These are phyloP conservation scores for Hyphopichia khmerensis DNA, from an alignment of 1,139 yeast genomes.

Conservation along the genomic window DNA sequence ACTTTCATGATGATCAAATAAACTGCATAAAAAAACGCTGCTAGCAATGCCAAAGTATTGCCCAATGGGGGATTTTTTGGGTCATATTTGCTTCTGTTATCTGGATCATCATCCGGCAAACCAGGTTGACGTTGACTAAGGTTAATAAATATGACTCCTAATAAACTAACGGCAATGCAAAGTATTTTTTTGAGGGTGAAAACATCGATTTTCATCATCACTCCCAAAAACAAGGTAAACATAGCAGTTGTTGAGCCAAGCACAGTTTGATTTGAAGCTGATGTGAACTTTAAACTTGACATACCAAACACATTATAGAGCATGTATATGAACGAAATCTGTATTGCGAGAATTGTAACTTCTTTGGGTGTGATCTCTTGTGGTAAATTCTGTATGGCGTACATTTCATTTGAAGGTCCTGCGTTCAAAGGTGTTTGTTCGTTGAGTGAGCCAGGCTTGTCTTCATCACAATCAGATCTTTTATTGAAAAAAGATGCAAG, in stretches of 20 bases:
- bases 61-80: conserved; percentile 47
- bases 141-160: conserved; percentile 51
- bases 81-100: conserved; percentile 19
- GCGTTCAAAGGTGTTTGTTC: conserved; percentile 1
- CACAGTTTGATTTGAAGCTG: conserved; percentile 55
- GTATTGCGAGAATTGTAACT: conserved; percentile 33
- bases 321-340: conserved; percentile 43
- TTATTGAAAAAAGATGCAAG: background rate
- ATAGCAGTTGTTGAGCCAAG: conserved; percentile 52
- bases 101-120: conserved; percentile 9
- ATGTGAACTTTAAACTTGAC: conserved; percentile 45
- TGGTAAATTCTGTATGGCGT: conserved; percentile 2
- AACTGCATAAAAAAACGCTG: conserved; percentile 48
- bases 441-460: background rate
- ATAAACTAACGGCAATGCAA: conserved; percentile 44
- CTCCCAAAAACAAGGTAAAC: conserved; percentile 49
- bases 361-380: conserved; percentile 28
- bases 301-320: conserved; percentile 40
- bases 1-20: conserved; percentile 45
- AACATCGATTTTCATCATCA: conserved; percentile 36
- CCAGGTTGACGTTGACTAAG: conserved; percentile 28
- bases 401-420: background rate
- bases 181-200: conserved; percentile 41
- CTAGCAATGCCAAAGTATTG: conserved; percentile 42
- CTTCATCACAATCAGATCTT: background rate